Base-by-base conservation (phyloP, 257 asterid species). In the Vinca minor region DNA sequence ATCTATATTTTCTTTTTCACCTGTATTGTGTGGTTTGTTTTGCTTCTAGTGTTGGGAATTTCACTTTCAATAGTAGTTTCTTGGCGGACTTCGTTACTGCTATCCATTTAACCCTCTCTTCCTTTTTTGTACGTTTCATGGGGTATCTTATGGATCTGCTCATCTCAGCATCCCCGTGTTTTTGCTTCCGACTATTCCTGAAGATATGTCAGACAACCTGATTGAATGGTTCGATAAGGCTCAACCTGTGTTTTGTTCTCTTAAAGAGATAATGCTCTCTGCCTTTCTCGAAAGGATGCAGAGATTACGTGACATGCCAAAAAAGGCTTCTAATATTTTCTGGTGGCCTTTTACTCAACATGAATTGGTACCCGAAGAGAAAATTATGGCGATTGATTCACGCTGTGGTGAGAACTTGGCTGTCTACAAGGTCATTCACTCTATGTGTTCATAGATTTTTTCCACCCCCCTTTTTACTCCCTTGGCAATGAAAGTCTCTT, bases 301-400 rank as follows among this genome's bases (percentile, higher is more conserved):
- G 72, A 83, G 87, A 79, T 73, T 93, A 57, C 81, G 59, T 74
- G 84, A 80, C 61, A 83, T 93, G 95, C 83, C 90, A 69, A 81
- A 77, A 77, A 85, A 71, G 75, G 96, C 94, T 52, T 78, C 74
- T 70, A 84, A 89, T 34, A 77, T 79, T 15, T 81, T 93, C 73
- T 93, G 97, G 99, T 93, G 99, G 99, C 99, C 99, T 47, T 93
- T 93, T 81, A 93, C 99, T 71, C 99, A 93, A 74, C 99, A 93
- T 78, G 86, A 77, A 63, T 83, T 87, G 67, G 94, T 93, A 59
- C 79, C 94, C 38, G 81, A 82, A 74, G 92, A 82, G 76, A 84
- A 83, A 59, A 87, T 89, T 57, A 89, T 91, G n/a, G 87, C 87
- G 36, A 93, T 93, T 71, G 99, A 93, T 79, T 93, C 97, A 32